Evolutionary conservation across 768 basidiomycete genomes (phyloP), one percentile per base, ranked within the genome.

Genomic region (Leccinum variicolor): DNA sequence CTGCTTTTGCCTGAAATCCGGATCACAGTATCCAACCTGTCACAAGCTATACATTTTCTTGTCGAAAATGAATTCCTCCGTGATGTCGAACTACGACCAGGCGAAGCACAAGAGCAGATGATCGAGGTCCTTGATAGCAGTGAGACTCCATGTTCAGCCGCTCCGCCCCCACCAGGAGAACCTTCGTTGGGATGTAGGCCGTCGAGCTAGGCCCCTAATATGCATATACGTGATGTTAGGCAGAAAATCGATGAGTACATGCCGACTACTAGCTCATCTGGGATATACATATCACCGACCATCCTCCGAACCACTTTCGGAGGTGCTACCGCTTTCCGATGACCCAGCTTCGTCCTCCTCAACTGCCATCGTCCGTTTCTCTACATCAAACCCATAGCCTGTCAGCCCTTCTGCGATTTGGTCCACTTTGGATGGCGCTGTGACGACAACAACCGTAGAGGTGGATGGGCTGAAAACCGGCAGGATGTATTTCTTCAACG

Each of bases 31-130:
- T 95, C 93, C 2, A 94, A 94, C 71, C 79, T 98, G 5, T 94
- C 94, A 0, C 95, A 98, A 70, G 92, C 91, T 5, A 91, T 97
- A 61, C 85, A 82, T 29, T 98, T 97, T 72, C 72, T 96, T 17
- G 93, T 92, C 1, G 89, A 90, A 59, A 97, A 98, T 62, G 86
- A 94, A 66, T 93, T 95, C 73, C 74, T 98, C 34, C 76, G 79
- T 47, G 82, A 82, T 29, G 92, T 96, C 2, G 95, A 97, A 71
- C 71, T 89, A 26, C 81, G 78, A 47, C 88, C 90, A 15, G 95
- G 95, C 0, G 84, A 93, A 69, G 87, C 87, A 4, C 76, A 82
- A 47, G 74, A 81, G 41, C 79, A 77, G 59, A 76, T 79, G 70
- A 90, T 93, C 19, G 76, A 87, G 67, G 84, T 91, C 21, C 66